Base-by-base conservation (phyloP, 192 early-diverging fungal genomes). In the Backusella tuberculispora region DNA sequence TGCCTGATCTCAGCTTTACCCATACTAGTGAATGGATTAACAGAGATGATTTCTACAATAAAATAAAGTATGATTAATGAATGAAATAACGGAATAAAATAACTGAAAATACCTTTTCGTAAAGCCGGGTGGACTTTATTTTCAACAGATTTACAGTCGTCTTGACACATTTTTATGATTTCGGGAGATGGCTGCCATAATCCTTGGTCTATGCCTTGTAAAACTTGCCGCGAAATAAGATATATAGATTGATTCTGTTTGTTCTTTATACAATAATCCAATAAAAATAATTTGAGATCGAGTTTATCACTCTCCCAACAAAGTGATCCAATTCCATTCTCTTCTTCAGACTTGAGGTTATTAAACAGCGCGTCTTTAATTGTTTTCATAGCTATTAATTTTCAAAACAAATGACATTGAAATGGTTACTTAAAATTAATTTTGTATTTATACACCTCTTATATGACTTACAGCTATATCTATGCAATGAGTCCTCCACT, bases 71-170 rank as follows among this genome's bases (percentile, higher is more conserved):
- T n/a, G n/a, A 19, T 53, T 53, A 53, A 8, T 53, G 9, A 53
- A 9, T 19, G 19, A 17, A 19, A 8, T 21, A 9, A 0, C 3
- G 2, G n/a, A 3, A 53, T 53, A 19, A 8, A 10, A 10, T 17
- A 2, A 53, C 9, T 19, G 8, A 19, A 50, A 50, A 53, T 53
- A 53, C 50, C 50, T 53, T 53, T 17, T 53, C 50, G n/a, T 53
- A 53, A 53, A 53, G 8, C n/a, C 8, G 50, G 50, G n/a, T 53
- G 50, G n/a, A 53, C 19, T 19, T 53, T 53, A 19, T 53, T 19
- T 9, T 53, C n/a, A 3, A 53, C 50, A 53, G 50, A 53, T 53
- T 17, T 53, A 53, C 50, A 53, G n/a, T 53, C 50, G n/a, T 53
- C 50, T 19, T 19, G 50, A 9, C 50, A 53, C 7, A 53, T 53